Conservation (phyloP, 768 basidiomycete species). For the Ramaria sp. region DNA sequence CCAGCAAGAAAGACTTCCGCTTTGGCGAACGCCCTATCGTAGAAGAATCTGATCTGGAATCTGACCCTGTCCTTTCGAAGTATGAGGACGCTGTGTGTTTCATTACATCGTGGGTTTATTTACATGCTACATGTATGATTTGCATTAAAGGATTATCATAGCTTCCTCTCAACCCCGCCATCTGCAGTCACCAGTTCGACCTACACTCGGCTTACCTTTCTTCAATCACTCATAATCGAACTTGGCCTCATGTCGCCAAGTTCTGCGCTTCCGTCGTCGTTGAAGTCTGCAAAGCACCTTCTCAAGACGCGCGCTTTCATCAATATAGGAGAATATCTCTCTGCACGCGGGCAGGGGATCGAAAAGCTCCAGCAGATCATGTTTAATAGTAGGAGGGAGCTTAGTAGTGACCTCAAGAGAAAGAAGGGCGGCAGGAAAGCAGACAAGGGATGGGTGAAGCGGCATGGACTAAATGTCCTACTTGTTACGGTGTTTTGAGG, state of each 20-base stretch:
- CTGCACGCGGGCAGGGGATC: slow-evolving; percentile 51
- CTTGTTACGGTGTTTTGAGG: slow-evolving; percentile 28
- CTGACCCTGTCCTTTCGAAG: background rate
- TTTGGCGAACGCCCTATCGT: slow-evolving; percentile 3
- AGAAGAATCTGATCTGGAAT: slow-evolving; percentile 8
- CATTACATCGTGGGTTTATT: slow-evolving; percentile 46
- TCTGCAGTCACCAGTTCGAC: slow-evolving; percentile 23
- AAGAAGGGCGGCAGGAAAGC: slow-evolving; percentile 31
- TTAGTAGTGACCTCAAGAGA: slow-evolving; percentile 49
- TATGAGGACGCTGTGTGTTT: slow-evolving; percentile 51
- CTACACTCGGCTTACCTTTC: slow-evolving; percentile 43
- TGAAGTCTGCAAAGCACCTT: slow-evolving; percentile 57
- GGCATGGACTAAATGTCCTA: slow-evolving; percentile 45
- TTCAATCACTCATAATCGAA: slow-evolving; percentile 70
- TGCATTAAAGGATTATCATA: slow-evolving; percentile 14
- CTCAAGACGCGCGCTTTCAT: slow-evolving; percentile 58
- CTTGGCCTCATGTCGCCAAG: slow-evolving; percentile 41
- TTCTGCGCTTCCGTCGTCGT: slow-evolving; percentile 40
- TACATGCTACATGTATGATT: background rate
- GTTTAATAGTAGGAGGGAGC: slow-evolving; percentile 49
- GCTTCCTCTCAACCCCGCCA: slow-evolving; percentile 43
- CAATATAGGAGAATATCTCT: slow-evolving; percentile 66
- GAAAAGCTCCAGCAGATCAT: slow-evolving; percentile 49
- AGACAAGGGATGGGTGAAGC: slow-evolving; percentile 49
- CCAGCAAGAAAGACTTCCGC: background rate